phyloP scores from a whole-genome alignment of 176 grass and related monocot species.

The Tuctoria greenei region DNA sequence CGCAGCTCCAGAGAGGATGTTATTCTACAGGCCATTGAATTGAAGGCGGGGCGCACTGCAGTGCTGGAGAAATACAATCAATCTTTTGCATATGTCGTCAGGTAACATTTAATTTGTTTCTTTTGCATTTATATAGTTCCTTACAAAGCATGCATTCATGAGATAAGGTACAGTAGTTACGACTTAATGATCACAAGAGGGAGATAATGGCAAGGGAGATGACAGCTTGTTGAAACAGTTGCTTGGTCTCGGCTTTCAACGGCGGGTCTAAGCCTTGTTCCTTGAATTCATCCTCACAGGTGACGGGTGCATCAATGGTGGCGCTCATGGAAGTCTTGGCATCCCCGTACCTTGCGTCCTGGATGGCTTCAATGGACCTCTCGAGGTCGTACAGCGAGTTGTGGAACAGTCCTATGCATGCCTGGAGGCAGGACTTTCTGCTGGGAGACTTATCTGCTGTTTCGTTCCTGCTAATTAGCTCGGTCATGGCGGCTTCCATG shows the following conservation, averaged over 20 bases:
- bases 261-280: slow-evolving; percentile 36
- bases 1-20: too few species aligned
- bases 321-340: slow-evolving; percentile 56
- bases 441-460: background rate
- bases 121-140: too few species aligned
- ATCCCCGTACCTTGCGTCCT: slow-evolving; percentile 31
- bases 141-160: too few species aligned
- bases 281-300: slow-evolving; percentile 57
- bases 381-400: slow-evolving; percentile 29
- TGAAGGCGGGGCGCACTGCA: too few species aligned
- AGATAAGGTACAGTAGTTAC: too few species aligned
- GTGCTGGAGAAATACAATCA: too few species aligned
- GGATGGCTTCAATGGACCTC: slow-evolving; percentile 31
- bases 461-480: slow-evolving; percentile 24
- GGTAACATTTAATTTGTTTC: too few species aligned
- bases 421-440: slow-evolving; percentile 26
- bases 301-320: slow-evolving; percentile 40
- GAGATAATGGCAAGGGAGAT: slow-evolving; percentile 64
- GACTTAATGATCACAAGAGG: too few species aligned
- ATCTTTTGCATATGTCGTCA: too few species aligned
- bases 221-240: slow-evolving; percentile 44
- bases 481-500: slow-evolving; percentile 13
- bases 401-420: slow-evolving; percentile 40
- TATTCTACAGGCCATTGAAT: too few species aligned
- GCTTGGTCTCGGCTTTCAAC: slow-evolving; percentile 29